These are phyloP conservation scores for Apiotrichum sp. DNA, from an alignment of 1,284 basidiomycete genomes.

Conservation along the genomic window DNA sequence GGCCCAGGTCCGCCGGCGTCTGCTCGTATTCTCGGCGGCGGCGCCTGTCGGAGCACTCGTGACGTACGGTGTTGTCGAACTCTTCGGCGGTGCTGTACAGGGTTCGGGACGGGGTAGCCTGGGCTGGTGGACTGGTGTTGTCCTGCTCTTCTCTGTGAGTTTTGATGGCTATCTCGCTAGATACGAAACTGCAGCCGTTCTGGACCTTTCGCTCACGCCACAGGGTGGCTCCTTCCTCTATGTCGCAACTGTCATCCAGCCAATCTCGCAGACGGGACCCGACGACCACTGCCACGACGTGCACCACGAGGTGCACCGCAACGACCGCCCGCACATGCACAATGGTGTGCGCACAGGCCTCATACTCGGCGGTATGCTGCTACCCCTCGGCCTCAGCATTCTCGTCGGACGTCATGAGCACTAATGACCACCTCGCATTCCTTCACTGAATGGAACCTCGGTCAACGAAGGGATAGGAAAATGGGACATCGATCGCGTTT, in stretches of 20 bases:
- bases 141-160: constrained; percentile 46
- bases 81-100: constrained; percentile 48
- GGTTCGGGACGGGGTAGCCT: constrained; percentile 20
- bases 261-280: constrained; percentile 47
- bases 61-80: constrained; percentile 60
- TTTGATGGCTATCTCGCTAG: neutral
- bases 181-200: neutral
- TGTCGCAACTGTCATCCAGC: constrained; percentile 82
- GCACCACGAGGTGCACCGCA: constrained; percentile 36
- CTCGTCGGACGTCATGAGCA: constrained; percentile 51
- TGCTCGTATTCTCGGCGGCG: constrained; percentile 69
- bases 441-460: too few species aligned
- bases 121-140: constrained; percentile 59
- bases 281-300: constrained; percentile 19
- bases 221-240: constrained; percentile 92
- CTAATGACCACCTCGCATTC: constrained; percentile 2
- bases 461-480: too few species aligned
- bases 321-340: constrained; percentile 45
- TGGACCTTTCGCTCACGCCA: neutral
- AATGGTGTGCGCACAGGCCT: constrained; percentile 52
- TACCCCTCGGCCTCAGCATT: constrained; percentile 56
- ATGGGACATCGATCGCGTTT: too few species aligned
- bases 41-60: constrained; percentile 69
- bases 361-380: constrained; percentile 63
- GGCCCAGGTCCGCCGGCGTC: constrained; percentile 62